Evolutionary conservation across 805 yeast species (phyloP).

Genomic region (Candida vartiovaarae): DNA sequence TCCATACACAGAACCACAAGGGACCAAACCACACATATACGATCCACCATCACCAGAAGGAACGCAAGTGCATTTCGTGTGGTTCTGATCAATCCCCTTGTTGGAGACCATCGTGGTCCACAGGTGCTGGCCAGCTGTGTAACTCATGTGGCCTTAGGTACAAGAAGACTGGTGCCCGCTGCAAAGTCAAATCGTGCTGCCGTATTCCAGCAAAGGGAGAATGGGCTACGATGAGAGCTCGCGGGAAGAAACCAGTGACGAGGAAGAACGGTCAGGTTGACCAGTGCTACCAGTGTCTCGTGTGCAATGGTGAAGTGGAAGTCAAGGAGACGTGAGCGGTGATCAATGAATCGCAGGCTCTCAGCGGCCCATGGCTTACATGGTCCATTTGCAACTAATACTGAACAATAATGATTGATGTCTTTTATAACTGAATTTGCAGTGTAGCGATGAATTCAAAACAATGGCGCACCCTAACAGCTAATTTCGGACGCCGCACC

Average conservation of each 20-base stretch:
- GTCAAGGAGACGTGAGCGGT: conserved; percentile 22
- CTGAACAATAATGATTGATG: no score
- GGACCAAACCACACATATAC: conserved; percentile 25
- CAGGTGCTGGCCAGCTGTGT: conserved; percentile 88
- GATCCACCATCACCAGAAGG: conserved; percentile 21
- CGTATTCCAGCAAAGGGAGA: conserved; percentile 96
- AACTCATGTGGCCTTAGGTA: conserved; percentile 93
- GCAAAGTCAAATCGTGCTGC: conserved; percentile 66
- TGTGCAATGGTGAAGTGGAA: conserved; percentile 52
- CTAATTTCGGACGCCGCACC: no score
- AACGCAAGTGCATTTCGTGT: conserved; percentile 80
- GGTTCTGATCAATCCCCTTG: conserved; percentile 90
- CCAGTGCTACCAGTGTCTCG: conserved; percentile 45
- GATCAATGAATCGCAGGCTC: no score
- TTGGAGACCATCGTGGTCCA: conserved; percentile 97
- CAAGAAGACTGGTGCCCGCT: conserved; percentile 90
- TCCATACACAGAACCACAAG: conserved; percentile 23
- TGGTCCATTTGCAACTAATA: no score
- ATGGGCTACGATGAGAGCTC: conserved; percentile 78
- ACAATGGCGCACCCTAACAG: no score
- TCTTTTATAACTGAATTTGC: no score
- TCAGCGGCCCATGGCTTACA: no score
- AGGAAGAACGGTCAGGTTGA: conserved; percentile 23
- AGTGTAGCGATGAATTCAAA: no score
- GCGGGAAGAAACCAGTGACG: conserved; percentile 40